A percentile compares a stretch with the other conserved stretches of the same genome.
phyloP scores from a whole-genome alignment of 2,329 filamentous ascomycete species.

The Claviceps fusiformis region DNA sequence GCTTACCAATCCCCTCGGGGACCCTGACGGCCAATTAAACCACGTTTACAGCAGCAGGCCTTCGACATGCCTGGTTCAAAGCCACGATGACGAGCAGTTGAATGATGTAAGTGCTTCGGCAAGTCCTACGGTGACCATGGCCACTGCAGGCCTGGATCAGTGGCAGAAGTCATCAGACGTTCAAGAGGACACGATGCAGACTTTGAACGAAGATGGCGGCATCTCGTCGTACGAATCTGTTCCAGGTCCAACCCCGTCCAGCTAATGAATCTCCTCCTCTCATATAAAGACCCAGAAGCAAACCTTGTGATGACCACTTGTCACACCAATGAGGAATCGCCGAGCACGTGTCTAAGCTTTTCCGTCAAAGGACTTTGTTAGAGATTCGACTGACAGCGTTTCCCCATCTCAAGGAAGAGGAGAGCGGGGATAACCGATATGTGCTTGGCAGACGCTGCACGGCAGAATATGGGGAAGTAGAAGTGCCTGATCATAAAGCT shows the following conservation, averaged over 20 bases:
- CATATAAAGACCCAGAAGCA: neutral
- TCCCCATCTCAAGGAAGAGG: constrained; percentile 54
- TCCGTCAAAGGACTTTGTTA: neutral
- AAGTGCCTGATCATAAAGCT: constrained; percentile 51
- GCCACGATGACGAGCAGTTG: constrained; percentile 30
- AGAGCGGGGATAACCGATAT: constrained; percentile 48
- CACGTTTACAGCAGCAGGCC: constrained; percentile 30
- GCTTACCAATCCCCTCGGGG: constrained; percentile 4
- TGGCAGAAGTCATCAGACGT: neutral
- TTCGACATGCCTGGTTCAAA: constrained; percentile 35
- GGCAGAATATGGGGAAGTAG: constrained; percentile 49
- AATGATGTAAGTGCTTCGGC: constrained; percentile 31
- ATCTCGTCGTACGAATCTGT: neutral
- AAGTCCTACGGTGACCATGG: constrained; percentile 37
- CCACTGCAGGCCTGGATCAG: constrained; percentile 14
- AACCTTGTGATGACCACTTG: neutral
- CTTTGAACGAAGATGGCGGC: neutral
- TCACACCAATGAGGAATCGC: constrained; percentile 3
- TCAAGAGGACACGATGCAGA: neutral
- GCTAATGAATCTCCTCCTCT: neutral
- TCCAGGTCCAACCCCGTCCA: no score
- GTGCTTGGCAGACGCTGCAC: constrained; percentile 55
- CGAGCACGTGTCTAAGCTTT: constrained; percentile 8
- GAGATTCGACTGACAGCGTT: constrained; percentile 51
- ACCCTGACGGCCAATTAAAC: neutral